A percentile compares a stretch with the other conserved stretches of the same genome.
Conservation (phyloP, 2,329 filamentous ascomycete species). For the Plenodomus biglobosus region DNA sequence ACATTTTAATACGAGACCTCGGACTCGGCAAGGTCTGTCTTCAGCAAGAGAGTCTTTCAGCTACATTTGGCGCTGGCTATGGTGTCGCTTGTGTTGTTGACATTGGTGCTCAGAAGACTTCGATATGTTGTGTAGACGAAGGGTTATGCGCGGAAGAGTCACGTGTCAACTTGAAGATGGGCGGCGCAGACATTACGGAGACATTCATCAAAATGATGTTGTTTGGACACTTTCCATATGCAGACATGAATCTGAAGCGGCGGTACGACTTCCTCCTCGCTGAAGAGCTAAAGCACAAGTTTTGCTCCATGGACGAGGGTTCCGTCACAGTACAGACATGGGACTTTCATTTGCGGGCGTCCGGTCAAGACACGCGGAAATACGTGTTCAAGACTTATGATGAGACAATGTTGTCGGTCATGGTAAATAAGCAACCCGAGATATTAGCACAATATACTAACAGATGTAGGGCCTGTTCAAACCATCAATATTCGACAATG, state of each 20-base stretch:
- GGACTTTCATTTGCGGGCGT: slow-evolving; percentile 87
- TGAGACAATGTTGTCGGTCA: slow-evolving; percentile 88
- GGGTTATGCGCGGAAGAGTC: slow-evolving; percentile 94
- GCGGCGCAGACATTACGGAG: slow-evolving; percentile 89
- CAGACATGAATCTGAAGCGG: slow-evolving; percentile 86
- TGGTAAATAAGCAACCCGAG: slow-evolving; percentile 51
- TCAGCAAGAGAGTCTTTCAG: slow-evolving; percentile 93
- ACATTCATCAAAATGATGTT: slow-evolving; percentile 98
- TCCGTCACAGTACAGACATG: slow-evolving; percentile 85
- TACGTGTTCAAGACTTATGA: slow-evolving; percentile 98
- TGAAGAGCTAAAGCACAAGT: slow-evolving; percentile 92
- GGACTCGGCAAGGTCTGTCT: slow-evolving; percentile 88
- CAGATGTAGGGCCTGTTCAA: slow-evolving; percentile 73
- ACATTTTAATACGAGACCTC: slow-evolving; percentile 85
- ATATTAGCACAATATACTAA: slow-evolving; percentile 9
- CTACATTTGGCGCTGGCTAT: slow-evolving; percentile 92
- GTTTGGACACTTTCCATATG: slow-evolving; percentile 91
- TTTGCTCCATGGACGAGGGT: slow-evolving; percentile 86
- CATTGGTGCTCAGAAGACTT: slow-evolving; percentile 95
- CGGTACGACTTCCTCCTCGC: slow-evolving; percentile 91
- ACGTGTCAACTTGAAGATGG: slow-evolving; percentile 90
- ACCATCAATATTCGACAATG: slow-evolving; percentile 82
- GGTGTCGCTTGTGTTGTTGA: slow-evolving; percentile 94
- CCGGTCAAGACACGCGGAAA: slow-evolving; percentile 85
- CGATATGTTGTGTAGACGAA: slow-evolving; percentile 94